Evolutionary conservation across 2,329 filamentous ascomycete genomes (phyloP), one percentile per base, ranked within the genome.

Genomic region (Xylariaceae sp.): DNA sequence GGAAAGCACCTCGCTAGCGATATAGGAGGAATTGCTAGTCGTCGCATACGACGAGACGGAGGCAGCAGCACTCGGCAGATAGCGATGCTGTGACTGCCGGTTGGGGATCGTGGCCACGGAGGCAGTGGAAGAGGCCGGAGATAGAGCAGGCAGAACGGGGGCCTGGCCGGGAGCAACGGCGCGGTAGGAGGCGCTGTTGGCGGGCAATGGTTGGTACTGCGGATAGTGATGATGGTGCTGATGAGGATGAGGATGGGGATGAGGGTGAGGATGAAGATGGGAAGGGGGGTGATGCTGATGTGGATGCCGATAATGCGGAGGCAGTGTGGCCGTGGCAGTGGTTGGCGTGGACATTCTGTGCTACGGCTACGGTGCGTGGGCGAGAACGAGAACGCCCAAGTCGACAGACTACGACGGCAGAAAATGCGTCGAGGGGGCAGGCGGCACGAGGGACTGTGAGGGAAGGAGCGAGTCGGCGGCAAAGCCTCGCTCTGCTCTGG

Each of bases 341-440:
- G 88, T 90, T 67, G 89, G 89, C 68, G 89, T 92, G 80, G 89
- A 92, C 89, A 93, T 92, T 74, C 64, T 74, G 62, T 39, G 7
- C 7, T 18, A 15, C 44, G 35, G 53, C 23, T 30, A 30, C 23
- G 23, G 23, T 30, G 23, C 23, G 23, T 30, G 23, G 39, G 13
- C 34, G 52, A 58, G 15, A 7, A 44, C 6, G 45, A 55, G 35
- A 53, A 3, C 2, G 47, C 23, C 23, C 23, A 30, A 30, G 23
- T 30, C 23, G 23, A 30, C 23, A 30, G 23, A 30, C 23, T 30
- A 30, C 23, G 23, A 30, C 23, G 23, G 23, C 23, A 30, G 23
- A 30, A 30, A 30, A 30, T 30, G 23, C 23, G 23, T 30, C 23
- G 23, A 30, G 23, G 23, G 23, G 23, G 23, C 3, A 30, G 23